These are phyloP conservation scores for Salvia hispanica DNA, from an alignment of 257 asterid species.

Conservation along the genomic window DNA sequence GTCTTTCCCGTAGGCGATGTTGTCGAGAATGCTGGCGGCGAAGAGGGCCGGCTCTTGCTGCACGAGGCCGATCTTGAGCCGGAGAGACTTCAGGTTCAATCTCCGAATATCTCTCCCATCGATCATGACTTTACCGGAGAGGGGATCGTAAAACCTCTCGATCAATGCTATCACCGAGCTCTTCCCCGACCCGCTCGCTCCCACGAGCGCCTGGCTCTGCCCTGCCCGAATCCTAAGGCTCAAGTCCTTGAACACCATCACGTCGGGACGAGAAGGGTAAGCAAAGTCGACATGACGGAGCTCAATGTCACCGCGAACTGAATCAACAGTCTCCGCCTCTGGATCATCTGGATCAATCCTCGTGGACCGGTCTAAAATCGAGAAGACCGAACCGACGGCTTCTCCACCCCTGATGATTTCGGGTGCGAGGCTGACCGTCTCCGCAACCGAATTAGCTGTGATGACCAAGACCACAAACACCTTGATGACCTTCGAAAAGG, in stretches of 20 bases:
- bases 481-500: conserved; percentile 91
- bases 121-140: conserved; percentile 82
- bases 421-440: conserved; percentile 93
- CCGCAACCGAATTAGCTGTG: conserved; percentile 95
- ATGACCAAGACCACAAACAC: conserved; percentile 89
- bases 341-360: conserved; percentile 83
- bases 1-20: conserved; percentile 94
- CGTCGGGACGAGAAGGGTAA: conserved; percentile 91
- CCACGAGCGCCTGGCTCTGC: conserved; percentile 96
- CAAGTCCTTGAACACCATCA: conserved; percentile 75
- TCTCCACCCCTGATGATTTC: conserved; percentile 96
- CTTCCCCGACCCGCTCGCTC: conserved; percentile 97
- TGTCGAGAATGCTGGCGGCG: conserved; percentile 84
- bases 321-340: conserved; percentile 68
- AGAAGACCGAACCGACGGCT: conserved; percentile 89
- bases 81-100: conserved; percentile 69
- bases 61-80: conserved; percentile 80
- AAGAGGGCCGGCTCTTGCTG: conserved; percentile 98
- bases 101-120: conserved; percentile 89
- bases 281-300: conserved; percentile 90
- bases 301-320: conserved; percentile 91
- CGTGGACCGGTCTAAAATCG: conserved; percentile 82
- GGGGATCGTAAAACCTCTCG: conserved; percentile 88
- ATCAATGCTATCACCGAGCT: conserved; percentile 80
- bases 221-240: conserved; percentile 89